Evolutionary conservation across 306 rosid species (phyloP).

Genomic region (Cajanus cajan): DNA sequence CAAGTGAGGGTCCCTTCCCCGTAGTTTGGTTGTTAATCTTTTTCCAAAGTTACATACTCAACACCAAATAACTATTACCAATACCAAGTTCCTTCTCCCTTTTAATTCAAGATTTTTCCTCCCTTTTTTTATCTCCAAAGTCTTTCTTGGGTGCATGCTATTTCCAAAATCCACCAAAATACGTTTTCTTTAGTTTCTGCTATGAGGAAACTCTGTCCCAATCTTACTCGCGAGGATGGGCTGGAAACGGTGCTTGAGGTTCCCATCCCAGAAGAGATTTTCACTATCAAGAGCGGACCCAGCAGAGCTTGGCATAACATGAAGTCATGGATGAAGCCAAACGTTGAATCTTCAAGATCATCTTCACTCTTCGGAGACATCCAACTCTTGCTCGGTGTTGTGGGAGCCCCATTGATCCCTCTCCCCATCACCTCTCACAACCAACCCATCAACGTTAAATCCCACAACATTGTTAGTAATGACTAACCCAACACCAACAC

Average conservation of each 20-base stretch:
- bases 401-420: conserved; percentile 86
- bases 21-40: conserved; percentile 49
- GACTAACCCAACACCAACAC: background rate
- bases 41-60: conserved; percentile 25
- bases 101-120: conserved; percentile 26
- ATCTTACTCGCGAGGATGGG: conserved; percentile 72
- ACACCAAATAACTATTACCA: background rate
- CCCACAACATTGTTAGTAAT: conserved; percentile 62
- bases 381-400: conserved; percentile 77
- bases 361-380: conserved; percentile 54
- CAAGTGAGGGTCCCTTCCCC: conserved; percentile 44
- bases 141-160: background rate
- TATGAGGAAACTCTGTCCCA: conserved; percentile 91
- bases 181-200: background rate
- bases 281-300: conserved; percentile 39
- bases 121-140: background rate
- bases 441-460: conserved; percentile 61
- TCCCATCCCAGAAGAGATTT: conserved; percentile 87
- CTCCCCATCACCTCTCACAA: conserved; percentile 49
- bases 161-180: background rate
- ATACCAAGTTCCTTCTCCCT: conserved; percentile 28
- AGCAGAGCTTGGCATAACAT: conserved; percentile 66
- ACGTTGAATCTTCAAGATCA: conserved; percentile 37
- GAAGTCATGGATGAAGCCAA: conserved; percentile 80
- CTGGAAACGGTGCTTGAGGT: conserved; percentile 95